Percentiles rank a stretch among this genome's conserved stretches.
Evolutionary conservation across 805 yeast species (phyloP).

Genomic region (Spathaspora boniae): DNA sequence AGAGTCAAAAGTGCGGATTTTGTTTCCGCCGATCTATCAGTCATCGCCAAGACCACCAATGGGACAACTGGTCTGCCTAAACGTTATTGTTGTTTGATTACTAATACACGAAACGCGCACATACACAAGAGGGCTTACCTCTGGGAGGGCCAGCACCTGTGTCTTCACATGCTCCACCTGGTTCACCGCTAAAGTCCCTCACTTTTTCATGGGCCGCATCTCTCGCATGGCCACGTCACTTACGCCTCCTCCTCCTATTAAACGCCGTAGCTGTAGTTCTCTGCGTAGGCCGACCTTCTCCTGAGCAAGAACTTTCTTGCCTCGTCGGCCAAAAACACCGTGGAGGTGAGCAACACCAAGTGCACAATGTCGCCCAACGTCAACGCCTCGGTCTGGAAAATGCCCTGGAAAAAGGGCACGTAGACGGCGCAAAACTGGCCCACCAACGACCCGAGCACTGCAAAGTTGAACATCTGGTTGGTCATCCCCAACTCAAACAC

Average conservation of each 20-base stretch:
- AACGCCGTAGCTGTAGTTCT: slow-evolving; percentile 17
- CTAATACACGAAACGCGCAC: no score
- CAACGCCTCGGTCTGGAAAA: slow-evolving; percentile 94
- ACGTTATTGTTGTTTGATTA: no score
- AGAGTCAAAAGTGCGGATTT: no score
- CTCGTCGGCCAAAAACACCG: slow-evolving; percentile 87
- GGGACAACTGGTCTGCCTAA: no score
- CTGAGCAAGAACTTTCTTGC: slow-evolving; percentile 51
- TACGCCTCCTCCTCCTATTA: slow-evolving; percentile 8
- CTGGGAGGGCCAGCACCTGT: no score
- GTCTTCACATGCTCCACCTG: no score
- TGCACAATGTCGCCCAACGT: slow-evolving; percentile 64
- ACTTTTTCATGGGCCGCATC: no score
- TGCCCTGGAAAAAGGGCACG: slow-evolving; percentile 84
- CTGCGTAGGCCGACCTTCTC: slow-evolving; percentile 15
- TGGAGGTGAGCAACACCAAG: slow-evolving; percentile 62
- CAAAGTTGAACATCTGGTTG: slow-evolving; percentile 89
- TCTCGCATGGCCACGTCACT: no score
- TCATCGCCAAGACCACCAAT: no score
- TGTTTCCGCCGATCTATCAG: no score
- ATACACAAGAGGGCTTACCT: no score
- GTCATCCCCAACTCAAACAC: slow-evolving; percentile 76
- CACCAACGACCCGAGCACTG: slow-evolving; percentile 80
- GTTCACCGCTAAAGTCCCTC: no score
- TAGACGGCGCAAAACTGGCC: slow-evolving; percentile 95